phyloP scores from a whole-genome alignment of 2,329 filamentous ascomycete genomes.

The Aspergillus viridinutans region DNA sequence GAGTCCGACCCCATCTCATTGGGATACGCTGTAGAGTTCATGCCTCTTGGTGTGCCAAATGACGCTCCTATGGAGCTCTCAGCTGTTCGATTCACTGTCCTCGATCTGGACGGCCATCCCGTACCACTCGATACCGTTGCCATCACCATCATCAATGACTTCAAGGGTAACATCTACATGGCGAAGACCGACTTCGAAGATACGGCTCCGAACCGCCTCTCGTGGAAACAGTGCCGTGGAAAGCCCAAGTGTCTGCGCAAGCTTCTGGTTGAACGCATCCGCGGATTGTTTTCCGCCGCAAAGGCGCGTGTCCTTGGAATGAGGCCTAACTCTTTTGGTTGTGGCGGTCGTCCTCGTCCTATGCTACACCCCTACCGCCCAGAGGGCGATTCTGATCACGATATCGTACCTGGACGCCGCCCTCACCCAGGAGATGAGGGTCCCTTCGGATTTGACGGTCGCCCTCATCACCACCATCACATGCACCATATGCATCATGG shows the following conservation, averaged over 20 bases:
- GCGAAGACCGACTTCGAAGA: slow-evolving; percentile 35
- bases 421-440: slow-evolving; percentile 10
- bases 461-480: slow-evolving; percentile 24
- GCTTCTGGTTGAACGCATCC: slow-evolving; percentile 38
- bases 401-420: slow-evolving; percentile 3
- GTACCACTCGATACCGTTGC: slow-evolving; percentile 43
- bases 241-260: slow-evolving; percentile 36
- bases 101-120: slow-evolving; percentile 40
- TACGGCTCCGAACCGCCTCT: slow-evolving; percentile 31
- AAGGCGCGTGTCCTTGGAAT: slow-evolving; percentile 33
- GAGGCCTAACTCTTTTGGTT: slow-evolving; percentile 26
- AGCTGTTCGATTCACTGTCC: slow-evolving; percentile 42
- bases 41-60: slow-evolving; percentile 25
- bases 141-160: slow-evolving; percentile 36
- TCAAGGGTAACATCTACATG: slow-evolving; percentile 35
- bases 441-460: slow-evolving; percentile 15
- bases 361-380: slow-evolving; percentile 9
- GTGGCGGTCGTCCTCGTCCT: slow-evolving; percentile 16
- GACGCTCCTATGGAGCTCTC: slow-evolving; percentile 34
- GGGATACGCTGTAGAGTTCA: slow-evolving; percentile 42
- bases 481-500: slow-evolving; percentile 30
- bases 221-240: slow-evolving; percentile 42
- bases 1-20: slow-evolving; percentile 35
- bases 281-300: slow-evolving; percentile 33
- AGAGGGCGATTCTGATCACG: slow-evolving; percentile 1